Evolutionary conservation across 2,329 filamentous ascomycete species (phyloP).

Genomic region (Onygenales sp.): DNA sequence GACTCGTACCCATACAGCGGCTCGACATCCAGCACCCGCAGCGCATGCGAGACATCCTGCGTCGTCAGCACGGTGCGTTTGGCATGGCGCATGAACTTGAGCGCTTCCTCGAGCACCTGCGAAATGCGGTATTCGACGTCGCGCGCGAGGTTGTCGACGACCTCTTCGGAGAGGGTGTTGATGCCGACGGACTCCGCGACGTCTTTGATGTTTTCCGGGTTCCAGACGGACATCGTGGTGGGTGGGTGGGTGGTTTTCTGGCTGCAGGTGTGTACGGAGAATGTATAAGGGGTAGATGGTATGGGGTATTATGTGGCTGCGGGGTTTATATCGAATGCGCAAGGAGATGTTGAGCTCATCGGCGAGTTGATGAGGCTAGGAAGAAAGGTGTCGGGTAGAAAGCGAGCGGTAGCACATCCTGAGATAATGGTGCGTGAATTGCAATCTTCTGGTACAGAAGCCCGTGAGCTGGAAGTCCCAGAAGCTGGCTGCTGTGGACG

Average conservation of each 20-base stretch:
- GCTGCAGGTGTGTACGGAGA: no score
- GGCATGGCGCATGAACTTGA: slow-evolving; percentile 91
- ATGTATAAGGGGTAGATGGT: no score
- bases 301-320: not conserved
- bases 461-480: no score
- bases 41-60: slow-evolving; percentile 77
- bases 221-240: slow-evolving; percentile 64
- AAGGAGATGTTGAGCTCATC: no score
- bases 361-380: no score
- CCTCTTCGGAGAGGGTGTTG: slow-evolving; percentile 68
- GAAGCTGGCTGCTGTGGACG: no score
- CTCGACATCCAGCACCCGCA: slow-evolving; percentile 82
- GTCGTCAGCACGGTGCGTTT: slow-evolving; percentile 80
- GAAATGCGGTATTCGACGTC: slow-evolving; percentile 93
- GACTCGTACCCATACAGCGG: slow-evolving; percentile 95
- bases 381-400: no score
- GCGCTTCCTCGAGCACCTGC: slow-evolving; percentile 84
- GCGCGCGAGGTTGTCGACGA: slow-evolving; percentile 76
- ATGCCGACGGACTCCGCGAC: slow-evolving; percentile 95
- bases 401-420: no score
- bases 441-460: no score
- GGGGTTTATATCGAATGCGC: no score
- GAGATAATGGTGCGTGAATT: no score
- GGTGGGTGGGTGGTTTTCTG: not conserved
- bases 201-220: slow-evolving; percentile 88